These are phyloP conservation scores for Leucogyrophana mollusca DNA, from an alignment of 768 basidiomycete genomes.

Conservation along the genomic window DNA sequence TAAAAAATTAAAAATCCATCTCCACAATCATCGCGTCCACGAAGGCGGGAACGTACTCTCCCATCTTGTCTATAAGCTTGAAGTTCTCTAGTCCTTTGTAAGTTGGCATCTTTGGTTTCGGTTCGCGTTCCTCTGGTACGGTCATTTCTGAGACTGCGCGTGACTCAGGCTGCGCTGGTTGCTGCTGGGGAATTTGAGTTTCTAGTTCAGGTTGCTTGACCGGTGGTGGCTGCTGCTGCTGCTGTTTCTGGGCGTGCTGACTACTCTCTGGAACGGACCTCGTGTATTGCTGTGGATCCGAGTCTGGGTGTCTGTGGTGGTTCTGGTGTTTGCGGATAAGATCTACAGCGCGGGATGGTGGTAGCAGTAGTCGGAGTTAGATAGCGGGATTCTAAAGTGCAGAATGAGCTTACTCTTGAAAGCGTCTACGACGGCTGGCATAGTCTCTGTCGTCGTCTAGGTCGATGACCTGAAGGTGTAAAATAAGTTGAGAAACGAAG, in stretches of 20 bases:
- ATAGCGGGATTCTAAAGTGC: slow-evolving; percentile 7
- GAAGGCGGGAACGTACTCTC: slow-evolving; percentile 67
- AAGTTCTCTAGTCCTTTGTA: slow-evolving; percentile 85
- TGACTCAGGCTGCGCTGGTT: slow-evolving; percentile 16
- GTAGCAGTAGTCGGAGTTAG: slow-evolving; percentile 20
- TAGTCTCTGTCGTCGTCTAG: slow-evolving; percentile 25
- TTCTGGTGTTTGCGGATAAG: slow-evolving; percentile 79
- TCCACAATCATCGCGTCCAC: slow-evolving; percentile 4
- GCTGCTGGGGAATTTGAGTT: slow-evolving; percentile 20
- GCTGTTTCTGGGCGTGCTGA: slow-evolving; percentile 29
- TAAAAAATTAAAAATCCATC: slow-evolving; percentile 12
- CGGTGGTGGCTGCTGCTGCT: slow-evolving; percentile 35
- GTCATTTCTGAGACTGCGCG: slow-evolving; percentile 38
- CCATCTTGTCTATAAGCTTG: slow-evolving; percentile 82
- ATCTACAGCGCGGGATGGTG: slow-evolving; percentile 42
- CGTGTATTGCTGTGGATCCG: slow-evolving; percentile 25
- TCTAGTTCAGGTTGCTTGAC: slow-evolving; percentile 30
- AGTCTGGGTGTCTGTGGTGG: slow-evolving; percentile 47
- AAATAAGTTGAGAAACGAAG: background rate
- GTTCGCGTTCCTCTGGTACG: slow-evolving; percentile 72
- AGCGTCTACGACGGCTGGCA: slow-evolving; percentile 80
- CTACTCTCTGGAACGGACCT: slow-evolving; percentile 15
- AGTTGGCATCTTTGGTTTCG: slow-evolving; percentile 75
- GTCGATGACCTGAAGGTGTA: slow-evolving; percentile 2
- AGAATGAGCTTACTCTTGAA: slow-evolving; percentile 70